phyloP scores from a whole-genome alignment of 78 protist genomes.

The Tieghemostelium lacteum region DNA sequence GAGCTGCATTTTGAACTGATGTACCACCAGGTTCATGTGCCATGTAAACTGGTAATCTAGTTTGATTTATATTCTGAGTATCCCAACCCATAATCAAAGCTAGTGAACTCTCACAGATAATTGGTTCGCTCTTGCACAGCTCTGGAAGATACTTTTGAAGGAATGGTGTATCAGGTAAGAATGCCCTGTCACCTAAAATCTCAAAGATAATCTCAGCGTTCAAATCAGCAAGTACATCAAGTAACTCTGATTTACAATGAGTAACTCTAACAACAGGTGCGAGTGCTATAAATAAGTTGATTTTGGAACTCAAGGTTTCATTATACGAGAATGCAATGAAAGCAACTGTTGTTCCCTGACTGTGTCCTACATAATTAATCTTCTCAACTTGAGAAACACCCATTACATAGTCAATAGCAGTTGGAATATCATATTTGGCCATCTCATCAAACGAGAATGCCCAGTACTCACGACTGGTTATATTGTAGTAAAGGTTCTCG shows the following conservation, averaged over 20 bases:
- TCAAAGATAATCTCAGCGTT: slow-evolving; percentile 53
- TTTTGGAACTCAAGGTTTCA: slow-evolving; percentile 29
- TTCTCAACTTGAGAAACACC: slow-evolving; percentile 9
- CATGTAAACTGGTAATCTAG: slow-evolving; percentile 64
- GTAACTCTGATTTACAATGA: slow-evolving; percentile 25
- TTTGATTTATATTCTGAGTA: slow-evolving; percentile 32
- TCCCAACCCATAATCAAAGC: slow-evolving; percentile 76
- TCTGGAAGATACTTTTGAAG: slow-evolving; percentile 52
- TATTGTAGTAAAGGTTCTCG: not conserved
- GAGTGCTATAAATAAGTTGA: slow-evolving; percentile 73
- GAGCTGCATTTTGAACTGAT: slow-evolving; percentile 74
- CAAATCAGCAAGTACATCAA: slow-evolving; percentile 54
- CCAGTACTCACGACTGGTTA: slow-evolving; percentile 12
- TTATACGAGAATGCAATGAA: slow-evolving; percentile 56
- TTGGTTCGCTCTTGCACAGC: slow-evolving; percentile 40
- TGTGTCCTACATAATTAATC: slow-evolving; percentile 80
- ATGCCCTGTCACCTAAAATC: slow-evolving; percentile 70
- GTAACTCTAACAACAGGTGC: slow-evolving; percentile 79
- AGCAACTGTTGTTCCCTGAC: slow-evolving; percentile 78
- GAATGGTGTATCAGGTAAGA: slow-evolving; percentile 68
- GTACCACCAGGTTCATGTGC: slow-evolving; percentile 85
- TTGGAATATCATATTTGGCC: slow-evolving; percentile 81
- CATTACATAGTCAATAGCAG: slow-evolving; percentile 33
- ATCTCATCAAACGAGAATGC: slow-evolving; percentile 24
- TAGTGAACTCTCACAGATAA: slow-evolving; percentile 34